A percentile compares a stretch with the other conserved stretches of the same genome.
These are phyloP conservation scores for Calocybe gangraenosa DNA, from an alignment of 768 basidiomycete species.

Conservation along the genomic window DNA sequence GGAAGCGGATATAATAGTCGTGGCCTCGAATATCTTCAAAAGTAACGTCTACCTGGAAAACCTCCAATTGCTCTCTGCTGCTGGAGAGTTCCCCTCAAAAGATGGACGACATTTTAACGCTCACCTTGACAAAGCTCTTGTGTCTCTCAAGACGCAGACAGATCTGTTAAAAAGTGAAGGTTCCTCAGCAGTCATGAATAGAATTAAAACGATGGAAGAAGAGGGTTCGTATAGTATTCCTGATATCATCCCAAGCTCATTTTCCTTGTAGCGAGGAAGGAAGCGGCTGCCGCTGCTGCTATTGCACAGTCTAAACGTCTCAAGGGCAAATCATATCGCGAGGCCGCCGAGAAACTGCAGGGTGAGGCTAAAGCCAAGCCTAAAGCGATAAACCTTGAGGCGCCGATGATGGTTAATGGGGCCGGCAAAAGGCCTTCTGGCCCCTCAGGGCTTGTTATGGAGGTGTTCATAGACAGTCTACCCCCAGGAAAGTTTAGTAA, in stretches of 20 bases:
- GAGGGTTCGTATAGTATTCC: conserved; percentile 39
- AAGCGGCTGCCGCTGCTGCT: conserved; percentile 37
- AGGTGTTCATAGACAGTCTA: conserved; percentile 50
- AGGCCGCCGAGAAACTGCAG: conserved; percentile 44
- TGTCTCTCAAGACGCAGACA: conserved; percentile 59
- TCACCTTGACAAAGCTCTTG: conserved; percentile 62
- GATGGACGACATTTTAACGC: conserved; percentile 89
- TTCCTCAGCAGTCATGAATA: conserved; percentile 52
- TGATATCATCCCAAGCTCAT: conserved; percentile 2
- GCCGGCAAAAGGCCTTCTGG: conserved; percentile 17
- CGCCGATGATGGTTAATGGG: conserved; percentile 8
- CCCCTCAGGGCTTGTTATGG: conserved; percentile 41
- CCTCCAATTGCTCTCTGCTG: conserved; percentile 65
- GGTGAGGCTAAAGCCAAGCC: conserved; percentile 13
- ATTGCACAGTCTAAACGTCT: conserved; percentile 59
- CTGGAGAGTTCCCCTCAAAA: conserved; percentile 63
- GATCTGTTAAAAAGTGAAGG: conserved; percentile 66
- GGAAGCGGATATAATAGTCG: conserved; percentile 82
- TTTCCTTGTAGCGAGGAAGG: conserved; percentile 43
- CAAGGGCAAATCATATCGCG: conserved; percentile 71
- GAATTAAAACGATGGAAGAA: conserved; percentile 61
- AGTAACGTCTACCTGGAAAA: conserved; percentile 74
- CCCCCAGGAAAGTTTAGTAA: conserved; percentile 18
- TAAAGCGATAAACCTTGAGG: conserved; percentile 7
- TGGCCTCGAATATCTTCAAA: conserved; percentile 84